A percentile compares a stretch with the other conserved stretches of the same genome.
These are phyloP conservation scores for Calonectria honghensis DNA, from an alignment of 2,329 filamentous ascomycete species.

Conservation along the genomic window DNA sequence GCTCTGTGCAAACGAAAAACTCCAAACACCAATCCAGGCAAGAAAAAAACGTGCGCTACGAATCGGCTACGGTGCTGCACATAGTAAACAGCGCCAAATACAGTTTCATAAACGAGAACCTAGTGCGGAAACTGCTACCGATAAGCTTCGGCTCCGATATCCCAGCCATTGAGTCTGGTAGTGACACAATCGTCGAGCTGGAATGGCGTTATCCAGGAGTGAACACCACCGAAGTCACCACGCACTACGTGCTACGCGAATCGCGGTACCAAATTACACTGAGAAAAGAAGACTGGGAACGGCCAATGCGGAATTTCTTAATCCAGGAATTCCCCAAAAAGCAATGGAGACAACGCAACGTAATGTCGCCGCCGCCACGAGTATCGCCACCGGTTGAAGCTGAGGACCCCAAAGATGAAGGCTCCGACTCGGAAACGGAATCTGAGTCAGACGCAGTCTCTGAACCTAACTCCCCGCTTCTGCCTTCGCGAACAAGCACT, in stretches of 20 bases:
- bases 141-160: neutral
- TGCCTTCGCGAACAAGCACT: neutral
- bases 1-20: neutral
- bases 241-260: constrained; percentile 37
- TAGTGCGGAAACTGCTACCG: neutral
- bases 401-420: neutral
- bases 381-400: neutral
- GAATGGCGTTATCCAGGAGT: constrained; percentile 34
- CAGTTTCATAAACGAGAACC: constrained; percentile 21
- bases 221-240: constrained; percentile 26
- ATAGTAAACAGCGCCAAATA: constrained; percentile 29
- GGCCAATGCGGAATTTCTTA: constrained; percentile 23
- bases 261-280: constrained; percentile 40
- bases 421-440: neutral
- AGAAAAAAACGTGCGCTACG: neutral
- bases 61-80: constrained; percentile 10
- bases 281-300: constrained; percentile 43
- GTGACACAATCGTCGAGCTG: constrained; percentile 33
- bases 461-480: neutral
- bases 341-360: neutral
- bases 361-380: neutral
- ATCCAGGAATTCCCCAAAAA: neutral
- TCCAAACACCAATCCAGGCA: neutral
- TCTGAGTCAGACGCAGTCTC: constrained; percentile 13
- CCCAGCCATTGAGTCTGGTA: constrained; percentile 13